Conservation (phyloP, 2,329 filamentous ascomycete genomes). For the Cladosporium sp. region DNA sequence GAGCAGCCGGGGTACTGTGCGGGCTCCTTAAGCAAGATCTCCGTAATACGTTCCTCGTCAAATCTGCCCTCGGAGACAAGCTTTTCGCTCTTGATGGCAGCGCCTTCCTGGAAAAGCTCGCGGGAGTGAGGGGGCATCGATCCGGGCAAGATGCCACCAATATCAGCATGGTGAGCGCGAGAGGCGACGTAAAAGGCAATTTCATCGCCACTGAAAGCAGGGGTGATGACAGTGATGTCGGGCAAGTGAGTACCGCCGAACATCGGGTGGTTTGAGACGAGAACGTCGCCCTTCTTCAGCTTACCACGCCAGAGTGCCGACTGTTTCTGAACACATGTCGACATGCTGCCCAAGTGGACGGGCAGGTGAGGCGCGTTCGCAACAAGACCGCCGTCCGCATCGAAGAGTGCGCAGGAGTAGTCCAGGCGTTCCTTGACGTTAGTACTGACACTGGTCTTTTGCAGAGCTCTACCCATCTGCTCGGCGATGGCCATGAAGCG, state of each 20-base stretch:
- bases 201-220: slow-evolving; percentile 25
- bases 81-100: slow-evolving; percentile 30
- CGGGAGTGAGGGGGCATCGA: slow-evolving; percentile 41
- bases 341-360: slow-evolving; percentile 41
- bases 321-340: slow-evolving; percentile 38
- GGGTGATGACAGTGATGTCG: slow-evolving; percentile 40
- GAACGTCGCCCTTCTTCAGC: slow-evolving; percentile 37
- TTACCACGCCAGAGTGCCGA: slow-evolving; percentile 31
- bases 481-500: slow-evolving; percentile 58
- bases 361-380: slow-evolving; percentile 42
- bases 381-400: slow-evolving; percentile 37
- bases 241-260: slow-evolving; percentile 40
- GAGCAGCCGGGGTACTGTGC: slow-evolving; percentile 45
- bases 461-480: slow-evolving; percentile 55
- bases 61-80: slow-evolving; percentile 35
- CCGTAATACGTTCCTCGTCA: slow-evolving; percentile 30
- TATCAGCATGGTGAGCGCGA: slow-evolving; percentile 39
- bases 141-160: slow-evolving; percentile 37
- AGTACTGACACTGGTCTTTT: slow-evolving; percentile 52
- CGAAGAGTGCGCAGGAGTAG: slow-evolving; percentile 43
- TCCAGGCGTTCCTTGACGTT: slow-evolving; percentile 43
- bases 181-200: slow-evolving; percentile 39
- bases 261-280: slow-evolving; percentile 38
- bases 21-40: slow-evolving; percentile 61
- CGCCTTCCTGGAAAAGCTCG: slow-evolving; percentile 43